phyloP scores from a whole-genome alignment of 2,329 filamentous ascomycete genomes.

The Clonostachys rosea region DNA sequence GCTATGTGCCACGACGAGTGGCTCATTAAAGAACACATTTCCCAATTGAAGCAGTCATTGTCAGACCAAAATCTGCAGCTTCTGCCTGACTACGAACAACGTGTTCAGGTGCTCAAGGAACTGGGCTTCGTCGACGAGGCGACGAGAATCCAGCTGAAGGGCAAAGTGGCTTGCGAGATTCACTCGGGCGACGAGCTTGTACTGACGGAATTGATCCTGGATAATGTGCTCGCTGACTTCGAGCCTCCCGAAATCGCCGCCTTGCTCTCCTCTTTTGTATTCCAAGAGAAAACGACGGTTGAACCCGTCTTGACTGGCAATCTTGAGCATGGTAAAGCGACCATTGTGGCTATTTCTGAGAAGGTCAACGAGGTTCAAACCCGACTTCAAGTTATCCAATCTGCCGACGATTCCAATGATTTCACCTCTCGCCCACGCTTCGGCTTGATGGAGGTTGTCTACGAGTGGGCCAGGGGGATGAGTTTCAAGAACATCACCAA shows the following conservation, averaged over 20 bases:
- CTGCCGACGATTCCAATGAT: constrained; percentile 85
- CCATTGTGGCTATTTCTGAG: constrained; percentile 85
- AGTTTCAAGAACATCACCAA: constrained; percentile 97
- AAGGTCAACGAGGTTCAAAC: constrained; percentile 90
- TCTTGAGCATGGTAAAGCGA: constrained; percentile 76
- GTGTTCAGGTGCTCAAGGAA: constrained; percentile 86
- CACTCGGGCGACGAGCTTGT: constrained; percentile 96
- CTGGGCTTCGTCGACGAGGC: constrained; percentile 87
- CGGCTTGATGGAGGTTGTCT: constrained; percentile 94
- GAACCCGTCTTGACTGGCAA: constrained; percentile 77
- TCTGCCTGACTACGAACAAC: constrained; percentile 93
- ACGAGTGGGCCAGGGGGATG: constrained; percentile 97
- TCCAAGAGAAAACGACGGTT: constrained; percentile 90
- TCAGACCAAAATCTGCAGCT: constrained; percentile 96
- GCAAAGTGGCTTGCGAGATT: constrained; percentile 97
- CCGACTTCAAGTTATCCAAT: constrained; percentile 85
- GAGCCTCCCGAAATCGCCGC: constrained; percentile 96
- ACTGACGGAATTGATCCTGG: constrained; percentile 89
- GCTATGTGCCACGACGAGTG: constrained; percentile 96
- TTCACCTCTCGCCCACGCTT: constrained; percentile 85
- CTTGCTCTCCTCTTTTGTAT: constrained; percentile 89
- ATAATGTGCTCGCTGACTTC: constrained; percentile 93
- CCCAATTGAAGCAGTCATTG: constrained; percentile 79
- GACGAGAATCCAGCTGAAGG: constrained; percentile 88
- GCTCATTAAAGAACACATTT: constrained; percentile 92